Conservation (phyloP, 176 grass and related monocot genomes). For the Cocos nucifera region DNA sequence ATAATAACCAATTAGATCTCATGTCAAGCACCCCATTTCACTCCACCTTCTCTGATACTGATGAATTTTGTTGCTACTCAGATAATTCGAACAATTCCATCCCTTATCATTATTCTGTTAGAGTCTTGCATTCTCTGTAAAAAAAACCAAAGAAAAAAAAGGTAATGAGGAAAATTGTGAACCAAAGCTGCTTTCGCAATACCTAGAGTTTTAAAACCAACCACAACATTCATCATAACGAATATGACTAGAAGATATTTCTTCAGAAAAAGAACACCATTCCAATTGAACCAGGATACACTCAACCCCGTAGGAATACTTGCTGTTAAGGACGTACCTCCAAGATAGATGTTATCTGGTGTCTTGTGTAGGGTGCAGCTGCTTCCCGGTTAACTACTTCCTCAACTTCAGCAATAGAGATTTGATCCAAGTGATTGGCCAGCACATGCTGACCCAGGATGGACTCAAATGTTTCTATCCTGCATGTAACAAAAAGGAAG, state of each 20-base stretch:
- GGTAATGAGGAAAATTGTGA: too few relatives aligned
- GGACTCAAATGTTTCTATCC: conserved; percentile 54
- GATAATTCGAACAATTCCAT: conserved; percentile 72
- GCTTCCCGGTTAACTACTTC: conserved; percentile 55
- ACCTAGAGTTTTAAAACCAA: too few relatives aligned
- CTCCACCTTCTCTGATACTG: not conserved
- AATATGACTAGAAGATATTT: too few relatives aligned
- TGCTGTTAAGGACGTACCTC: conserved; percentile 34
- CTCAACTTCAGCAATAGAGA: conserved; percentile 69
- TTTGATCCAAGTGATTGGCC: conserved; percentile 61
- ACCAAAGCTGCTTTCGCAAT: too few relatives aligned
- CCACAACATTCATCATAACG: too few relatives aligned
- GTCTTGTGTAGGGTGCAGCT: conserved; percentile 49
- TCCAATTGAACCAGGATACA: too few relatives aligned
- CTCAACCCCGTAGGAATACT: too few relatives aligned
- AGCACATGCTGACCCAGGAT: conserved; percentile 84
- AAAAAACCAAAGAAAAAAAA: conserved; percentile 13
- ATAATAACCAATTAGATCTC: too few relatives aligned
- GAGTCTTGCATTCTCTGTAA: conserved; percentile 84
- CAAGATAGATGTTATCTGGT: conserved; percentile 62
- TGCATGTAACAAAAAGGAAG: conserved; percentile 30
- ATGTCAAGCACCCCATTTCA: too few relatives aligned
- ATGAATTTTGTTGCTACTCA: conserved; percentile 14
- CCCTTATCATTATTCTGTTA: conserved; percentile 91
- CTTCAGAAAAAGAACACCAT: too few relatives aligned